These are phyloP conservation scores for Amoebophrya sp. DNA, from an alignment of 169 alveolate genomes.

Conservation along the genomic window DNA sequence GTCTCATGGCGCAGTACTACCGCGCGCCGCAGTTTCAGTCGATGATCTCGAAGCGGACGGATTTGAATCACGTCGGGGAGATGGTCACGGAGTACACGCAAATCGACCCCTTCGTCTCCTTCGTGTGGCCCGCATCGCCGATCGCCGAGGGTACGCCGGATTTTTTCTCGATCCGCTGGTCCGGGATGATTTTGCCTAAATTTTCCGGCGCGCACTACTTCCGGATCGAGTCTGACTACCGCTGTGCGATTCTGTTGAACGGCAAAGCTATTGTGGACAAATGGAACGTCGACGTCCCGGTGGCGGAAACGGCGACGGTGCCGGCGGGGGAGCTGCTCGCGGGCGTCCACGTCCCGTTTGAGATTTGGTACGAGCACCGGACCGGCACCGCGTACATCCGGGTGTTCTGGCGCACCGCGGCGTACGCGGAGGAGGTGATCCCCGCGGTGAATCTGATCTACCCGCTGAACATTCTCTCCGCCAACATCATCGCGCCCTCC, in stretches of 20 bases:
- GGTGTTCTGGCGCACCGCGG: constrained; percentile 29
- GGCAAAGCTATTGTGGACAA: neutral
- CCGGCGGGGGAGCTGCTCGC: neutral
- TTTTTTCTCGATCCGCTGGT: constrained; percentile 22
- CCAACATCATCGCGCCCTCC: neutral
- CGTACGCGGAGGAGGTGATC: constrained; percentile 10
- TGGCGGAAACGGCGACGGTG: neutral
- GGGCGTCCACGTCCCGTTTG: neutral
- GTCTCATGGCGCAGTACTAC: constrained; percentile 20
- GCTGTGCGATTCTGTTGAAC: neutral
- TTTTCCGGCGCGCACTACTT: neutral
- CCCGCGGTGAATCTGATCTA: constrained; percentile 15
- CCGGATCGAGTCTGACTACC: constrained; percentile 27
- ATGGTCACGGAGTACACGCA: neutral
- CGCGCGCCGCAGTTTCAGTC: constrained; percentile 31
- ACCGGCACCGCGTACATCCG: constrained; percentile 1
- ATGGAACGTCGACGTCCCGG: neutral
- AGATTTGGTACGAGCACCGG: constrained; percentile 7
- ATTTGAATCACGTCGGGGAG: neutral
- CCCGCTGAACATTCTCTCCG: neutral
- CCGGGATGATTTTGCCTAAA: constrained; percentile 24
- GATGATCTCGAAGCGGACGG: neutral
- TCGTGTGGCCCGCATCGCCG: neutral
- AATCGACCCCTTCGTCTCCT: neutral
- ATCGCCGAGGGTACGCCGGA: neutral